A percentile compares a stretch with the other conserved stretches of the same genome.
phyloP scores from a whole-genome alignment of 371 early-diverging fungal species.

The Smittium mucronatum region DNA sequence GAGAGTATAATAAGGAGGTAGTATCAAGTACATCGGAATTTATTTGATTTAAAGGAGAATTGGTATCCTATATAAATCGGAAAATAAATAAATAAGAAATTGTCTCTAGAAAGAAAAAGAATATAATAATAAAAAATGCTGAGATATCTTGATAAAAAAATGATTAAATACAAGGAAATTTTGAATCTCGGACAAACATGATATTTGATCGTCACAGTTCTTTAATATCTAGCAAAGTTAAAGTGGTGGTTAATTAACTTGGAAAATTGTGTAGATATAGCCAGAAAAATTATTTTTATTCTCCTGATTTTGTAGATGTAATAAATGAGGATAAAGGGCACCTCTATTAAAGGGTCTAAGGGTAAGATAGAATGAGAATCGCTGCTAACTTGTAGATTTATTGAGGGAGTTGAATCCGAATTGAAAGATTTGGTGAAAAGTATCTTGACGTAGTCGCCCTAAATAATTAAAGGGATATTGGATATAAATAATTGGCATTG shows the following conservation, averaged over 20 bases:
- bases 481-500: too few relatives aligned
- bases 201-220: not conserved
- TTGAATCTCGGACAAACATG: not conserved
- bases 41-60: not conserved
- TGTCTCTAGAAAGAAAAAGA: not conserved
- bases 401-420: not conserved
- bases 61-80: not conserved
- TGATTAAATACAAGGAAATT: not conserved
- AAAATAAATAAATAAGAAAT: too few relatives aligned
- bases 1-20: not conserved
- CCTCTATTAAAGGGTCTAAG: not conserved
- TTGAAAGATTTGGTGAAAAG: not conserved
- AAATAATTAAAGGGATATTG: not conserved
- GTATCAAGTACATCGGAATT: too few relatives aligned
- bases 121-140: not conserved
- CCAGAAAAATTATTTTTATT: too few relatives aligned
- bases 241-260: not conserved
- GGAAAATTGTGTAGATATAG: too few relatives aligned
- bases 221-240: not conserved
- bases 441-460: not conserved
- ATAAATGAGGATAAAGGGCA: too few relatives aligned
- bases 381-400: not conserved
- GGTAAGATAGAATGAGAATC: not conserved
- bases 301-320: too few relatives aligned
- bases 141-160: not conserved